These are phyloP conservation scores for Lodderomyces margitis DNA, from an alignment of 1,139 yeast genomes.

Conservation along the genomic window DNA sequence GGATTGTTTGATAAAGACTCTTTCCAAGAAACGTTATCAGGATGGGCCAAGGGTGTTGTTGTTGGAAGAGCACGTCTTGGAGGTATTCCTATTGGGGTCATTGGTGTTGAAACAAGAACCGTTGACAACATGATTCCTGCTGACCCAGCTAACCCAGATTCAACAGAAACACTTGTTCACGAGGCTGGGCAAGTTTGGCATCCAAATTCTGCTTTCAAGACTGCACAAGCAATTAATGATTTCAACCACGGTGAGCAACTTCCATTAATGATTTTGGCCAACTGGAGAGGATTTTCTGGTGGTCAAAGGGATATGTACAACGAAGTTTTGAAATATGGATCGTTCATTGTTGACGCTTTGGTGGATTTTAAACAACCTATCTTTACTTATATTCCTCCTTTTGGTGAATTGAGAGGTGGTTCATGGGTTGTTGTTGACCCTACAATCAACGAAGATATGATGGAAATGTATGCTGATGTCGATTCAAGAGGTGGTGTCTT, in stretches of 20 bases:
- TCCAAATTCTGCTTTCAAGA: conserved; percentile 98
- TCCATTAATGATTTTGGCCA: conserved; percentile 95
- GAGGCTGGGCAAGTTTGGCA: conserved; percentile 99
- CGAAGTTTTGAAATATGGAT: conserved; percentile 94
- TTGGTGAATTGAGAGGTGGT: conserved; percentile 98
- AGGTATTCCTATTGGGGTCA: conserved; percentile 97
- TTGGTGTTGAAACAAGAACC: conserved; percentile 89
- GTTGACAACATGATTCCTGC: conserved; percentile 92
- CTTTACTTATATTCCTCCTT: conserved; percentile 94
- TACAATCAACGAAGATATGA: conserved; percentile 91
- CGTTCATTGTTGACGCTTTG: conserved; percentile 93
- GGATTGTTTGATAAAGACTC: conserved; percentile 92
- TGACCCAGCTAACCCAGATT: conserved; percentile 96
- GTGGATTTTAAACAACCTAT: conserved; percentile 96
- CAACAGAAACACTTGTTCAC: conserved; percentile 81
- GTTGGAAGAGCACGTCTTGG: conserved; percentile 98
- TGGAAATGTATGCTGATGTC: conserved; percentile 98
- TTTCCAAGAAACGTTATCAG: conserved; percentile 95
- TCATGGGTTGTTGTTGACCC: conserved; percentile 99
- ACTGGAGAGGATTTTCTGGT: conserved; percentile 99
- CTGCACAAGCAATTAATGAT: conserved; percentile 97
- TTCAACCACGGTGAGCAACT: conserved; percentile 97
- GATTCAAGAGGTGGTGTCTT: conserved; percentile 98
- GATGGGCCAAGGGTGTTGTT: conserved; percentile 98
- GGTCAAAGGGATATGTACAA: conserved; percentile 99